These are phyloP conservation scores for Cordyceps fumosorosea DNA, from an alignment of 2,329 filamentous ascomycete species.

Conservation along the genomic window DNA sequence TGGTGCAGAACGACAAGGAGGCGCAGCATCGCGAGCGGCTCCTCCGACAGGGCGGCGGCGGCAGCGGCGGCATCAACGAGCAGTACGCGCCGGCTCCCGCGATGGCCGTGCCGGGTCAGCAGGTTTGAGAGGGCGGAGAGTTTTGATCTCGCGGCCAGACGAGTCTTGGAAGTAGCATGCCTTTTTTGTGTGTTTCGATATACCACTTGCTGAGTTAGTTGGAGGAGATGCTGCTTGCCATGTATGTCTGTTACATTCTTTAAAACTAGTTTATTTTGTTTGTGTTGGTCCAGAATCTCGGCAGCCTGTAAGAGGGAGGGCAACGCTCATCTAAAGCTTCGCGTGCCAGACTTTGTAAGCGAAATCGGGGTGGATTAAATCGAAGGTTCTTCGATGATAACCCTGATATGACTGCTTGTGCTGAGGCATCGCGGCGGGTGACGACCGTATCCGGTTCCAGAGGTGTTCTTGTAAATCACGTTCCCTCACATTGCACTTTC, in stretches of 20 bases:
- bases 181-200: background rate
- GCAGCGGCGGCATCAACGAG: slow-evolving; percentile 19
- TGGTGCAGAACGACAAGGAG: slow-evolving; percentile 44
- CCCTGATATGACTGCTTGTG: background rate
- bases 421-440: background rate
- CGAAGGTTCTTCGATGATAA: background rate
- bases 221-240: background rate
- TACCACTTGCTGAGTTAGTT: background rate
- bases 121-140: background rate
- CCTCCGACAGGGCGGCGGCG: slow-evolving; percentile 13
- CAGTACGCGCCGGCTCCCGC: slow-evolving; percentile 25
- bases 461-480: too few species aligned
- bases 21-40: slow-evolving; percentile 29
- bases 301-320: background rate
- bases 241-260: background rate
- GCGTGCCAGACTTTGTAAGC: background rate
- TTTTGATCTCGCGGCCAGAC: background rate
- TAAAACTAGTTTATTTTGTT: background rate
- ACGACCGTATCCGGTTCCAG: background rate
- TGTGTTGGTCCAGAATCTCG: background rate
- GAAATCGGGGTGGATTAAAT: background rate
- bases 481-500: slow-evolving; percentile 16
- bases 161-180: background rate
- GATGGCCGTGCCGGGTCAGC: slow-evolving; percentile 23
- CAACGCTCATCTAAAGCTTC: background rate